These are phyloP conservation scores for Solanum pennellii DNA, from an alignment of 257 asterid species.

Conservation along the genomic window DNA sequence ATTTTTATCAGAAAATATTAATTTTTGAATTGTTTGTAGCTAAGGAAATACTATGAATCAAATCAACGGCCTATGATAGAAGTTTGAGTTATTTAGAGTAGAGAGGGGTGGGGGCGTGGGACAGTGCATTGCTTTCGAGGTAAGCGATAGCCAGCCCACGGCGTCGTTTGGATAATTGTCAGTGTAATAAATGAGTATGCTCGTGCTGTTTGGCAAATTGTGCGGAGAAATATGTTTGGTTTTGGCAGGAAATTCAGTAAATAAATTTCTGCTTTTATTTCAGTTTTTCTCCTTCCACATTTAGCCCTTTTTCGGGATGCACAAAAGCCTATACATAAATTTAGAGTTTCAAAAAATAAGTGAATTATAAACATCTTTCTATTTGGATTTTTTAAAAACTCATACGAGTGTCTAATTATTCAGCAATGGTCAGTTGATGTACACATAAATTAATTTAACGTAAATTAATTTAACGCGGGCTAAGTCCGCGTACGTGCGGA, in stretches of 20 bases:
- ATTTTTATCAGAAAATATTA: no score
- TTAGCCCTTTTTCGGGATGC: not conserved
- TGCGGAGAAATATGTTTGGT: not conserved
- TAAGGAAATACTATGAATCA: not conserved
- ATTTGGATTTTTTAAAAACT: not conserved
- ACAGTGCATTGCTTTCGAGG: conserved; percentile 18
- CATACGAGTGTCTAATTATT: not conserved
- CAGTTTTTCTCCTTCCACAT: not conserved
- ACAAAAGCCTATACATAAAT: not conserved
- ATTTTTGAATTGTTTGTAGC: no score
- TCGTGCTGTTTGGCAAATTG: not conserved
- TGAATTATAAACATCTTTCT: not conserved
- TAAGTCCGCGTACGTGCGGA: not conserved
- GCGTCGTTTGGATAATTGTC: conserved; percentile 21
- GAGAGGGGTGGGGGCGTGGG: conserved; percentile 4
- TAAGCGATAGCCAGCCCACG: conserved; percentile 20
- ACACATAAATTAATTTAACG: not conserved
- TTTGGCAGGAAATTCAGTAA: not conserved
- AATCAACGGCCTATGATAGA: not conserved
- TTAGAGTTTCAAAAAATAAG: not conserved
- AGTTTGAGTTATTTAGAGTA: not conserved
- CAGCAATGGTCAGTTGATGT: not conserved
- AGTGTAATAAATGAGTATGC: not conserved
- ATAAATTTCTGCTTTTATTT: not conserved
- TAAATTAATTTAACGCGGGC: not conserved